A percentile compares a stretch with the other conserved stretches of the same genome.
These are phyloP conservation scores for Candida michaelii DNA, from an alignment of 805 yeast genomes.

Conservation along the genomic window DNA sequence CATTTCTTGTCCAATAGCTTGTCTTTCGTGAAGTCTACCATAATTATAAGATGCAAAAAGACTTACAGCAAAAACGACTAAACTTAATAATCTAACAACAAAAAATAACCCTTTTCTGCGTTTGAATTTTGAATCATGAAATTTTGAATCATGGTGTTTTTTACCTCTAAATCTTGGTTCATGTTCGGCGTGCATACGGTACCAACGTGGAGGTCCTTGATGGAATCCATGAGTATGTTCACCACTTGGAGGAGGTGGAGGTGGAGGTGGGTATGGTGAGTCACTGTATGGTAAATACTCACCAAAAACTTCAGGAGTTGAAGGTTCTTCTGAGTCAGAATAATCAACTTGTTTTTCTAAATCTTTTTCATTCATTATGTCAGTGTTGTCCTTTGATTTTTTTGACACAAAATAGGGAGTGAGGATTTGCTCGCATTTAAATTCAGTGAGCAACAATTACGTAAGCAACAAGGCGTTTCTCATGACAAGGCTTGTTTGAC, in stretches of 20 bases:
- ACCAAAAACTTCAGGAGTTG: slow-evolving; percentile 4
- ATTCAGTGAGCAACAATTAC: neutral
- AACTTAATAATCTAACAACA: neutral
- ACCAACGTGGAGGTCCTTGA: slow-evolving; percentile 1
- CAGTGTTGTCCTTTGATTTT: neutral
- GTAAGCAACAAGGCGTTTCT: slow-evolving; percentile 1
- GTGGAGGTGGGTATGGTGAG: neutral
- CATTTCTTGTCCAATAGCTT: slow-evolving; percentile 2
- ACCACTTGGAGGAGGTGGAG: neutral
- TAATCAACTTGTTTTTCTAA: slow-evolving; percentile 8
- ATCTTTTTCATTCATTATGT: slow-evolving; percentile 3
- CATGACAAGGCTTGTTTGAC: slow-evolving; percentile 1
- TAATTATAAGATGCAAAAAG: slow-evolving; percentile 5
- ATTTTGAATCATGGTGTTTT: neutral
- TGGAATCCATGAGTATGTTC: neutral
- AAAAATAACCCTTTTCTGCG: slow-evolving; percentile 2
- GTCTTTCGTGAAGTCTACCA: slow-evolving; percentile 11
- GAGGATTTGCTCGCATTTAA: neutral
- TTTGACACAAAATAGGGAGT: neutral
- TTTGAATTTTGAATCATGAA: neutral
- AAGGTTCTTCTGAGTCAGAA: neutral
- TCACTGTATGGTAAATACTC: slow-evolving; percentile 1
- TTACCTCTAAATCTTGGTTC: neutral
- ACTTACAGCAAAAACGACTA: neutral
- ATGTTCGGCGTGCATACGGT: neutral